Conservation (phyloP, 192 early-diverging fungal species). For the Coemansia sp. region DNA sequence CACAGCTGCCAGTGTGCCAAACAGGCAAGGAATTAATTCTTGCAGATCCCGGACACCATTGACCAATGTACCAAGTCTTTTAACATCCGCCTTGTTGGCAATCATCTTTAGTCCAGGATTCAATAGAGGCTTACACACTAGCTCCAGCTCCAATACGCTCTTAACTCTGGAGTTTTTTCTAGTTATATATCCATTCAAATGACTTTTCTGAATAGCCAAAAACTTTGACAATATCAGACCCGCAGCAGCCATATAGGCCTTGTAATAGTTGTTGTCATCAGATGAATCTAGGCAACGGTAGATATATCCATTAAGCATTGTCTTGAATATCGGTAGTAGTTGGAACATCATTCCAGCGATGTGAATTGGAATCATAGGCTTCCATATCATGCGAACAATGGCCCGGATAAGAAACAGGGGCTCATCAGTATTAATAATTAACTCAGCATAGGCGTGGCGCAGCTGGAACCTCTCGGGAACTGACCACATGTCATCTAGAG, state of each 20-base stretch:
- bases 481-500: conserved; percentile 25
- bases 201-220: neutral
- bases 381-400: conserved; percentile 39
- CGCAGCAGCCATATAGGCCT: neutral
- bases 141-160: neutral
- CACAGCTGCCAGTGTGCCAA: neutral
- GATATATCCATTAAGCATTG: conserved; percentile 16
- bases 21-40: neutral
- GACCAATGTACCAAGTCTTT: neutral
- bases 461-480: conserved; percentile 30
- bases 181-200: neutral
- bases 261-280: conserved; percentile 14
- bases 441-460: conserved; percentile 14
- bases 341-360: conserved; percentile 12
- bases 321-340: neutral
- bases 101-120: neutral
- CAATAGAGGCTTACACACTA: neutral
- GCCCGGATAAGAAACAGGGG: conserved; percentile 39
- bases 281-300: conserved; percentile 32
- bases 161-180: neutral
- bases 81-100: neutral
- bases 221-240: neutral
- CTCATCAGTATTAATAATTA: conserved; percentile 29
- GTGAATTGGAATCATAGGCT: conserved; percentile 37
- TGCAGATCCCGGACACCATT: neutral